Base-by-base conservation (phyloP, 441 rosid genomes). In the Populus hybrid region DNA sequence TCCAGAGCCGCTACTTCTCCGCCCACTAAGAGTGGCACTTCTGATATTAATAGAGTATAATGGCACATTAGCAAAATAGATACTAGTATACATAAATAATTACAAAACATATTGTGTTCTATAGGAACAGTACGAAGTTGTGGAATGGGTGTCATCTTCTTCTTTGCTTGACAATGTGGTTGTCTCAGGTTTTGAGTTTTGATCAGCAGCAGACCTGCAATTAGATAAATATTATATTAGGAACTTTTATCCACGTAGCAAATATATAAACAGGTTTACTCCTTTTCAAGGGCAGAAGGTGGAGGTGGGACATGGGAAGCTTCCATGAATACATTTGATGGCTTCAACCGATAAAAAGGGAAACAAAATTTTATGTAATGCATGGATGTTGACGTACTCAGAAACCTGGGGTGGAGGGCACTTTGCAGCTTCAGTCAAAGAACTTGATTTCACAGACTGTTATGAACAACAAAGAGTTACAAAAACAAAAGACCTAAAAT, bases 1-100 rank as follows among this genome's bases (percentile, higher is more conserved):
- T n/a, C 94, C 97, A 61, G 92, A 94, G 59, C 87, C 89, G 70
- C 82, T 80, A 64, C 88, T 85, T 80, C 92, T 86, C 77, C 83
- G 75, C 18, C 90, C 86, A 79, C 81, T 85, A 75, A 90, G 85
- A 72, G 91, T 86, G 69, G 88, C 87, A 80, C 89, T 88, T 81
- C 92, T 91, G 85, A 76, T 66, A 36, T 81, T 56, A 26, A 72
- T 23, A 74, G 45, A 72, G 6, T 10, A 23, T 35, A 33, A 11
- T 28, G 18, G 21, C 40, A 72, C 7, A 38, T 77, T 67, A 68
- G 26, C 79, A 2, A 18, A 29, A 69, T 36, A 64, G 71, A 59
- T 26, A 50, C 72, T n/a, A 65, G 50, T 61, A 73, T 74, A 72
- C n/a, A 50, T 29, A 64, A 33, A 21, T 12, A 70, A 31, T 26